Base-by-base conservation (phyloP, 2,329 filamentous ascomycete genomes). In the Penicillium sp. region DNA sequence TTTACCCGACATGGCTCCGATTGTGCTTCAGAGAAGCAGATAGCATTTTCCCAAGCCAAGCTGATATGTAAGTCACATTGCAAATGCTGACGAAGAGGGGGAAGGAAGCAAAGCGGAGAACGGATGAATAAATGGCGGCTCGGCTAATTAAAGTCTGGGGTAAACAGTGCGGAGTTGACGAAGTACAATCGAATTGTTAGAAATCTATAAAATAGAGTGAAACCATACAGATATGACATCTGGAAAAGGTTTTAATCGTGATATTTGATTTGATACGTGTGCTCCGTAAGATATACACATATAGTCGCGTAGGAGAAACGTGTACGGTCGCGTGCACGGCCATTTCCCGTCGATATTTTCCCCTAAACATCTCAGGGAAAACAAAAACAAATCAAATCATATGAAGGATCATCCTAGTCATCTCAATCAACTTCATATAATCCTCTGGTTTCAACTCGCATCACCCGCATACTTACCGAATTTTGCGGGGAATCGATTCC, bases 11-110 rank as follows among this genome's bases (percentile, higher is more conserved):
- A 72, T 72, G 55, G 58, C 61, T 68, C 66, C 65, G 60, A 57
- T 57, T 59, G 91, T 96, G 80, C 85, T 87, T 62, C 79, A 91
- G 47, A 82, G 40, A 21, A 44, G 33, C 16, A 19, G n/a, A 38
- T 25, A 36, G 34, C 31, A 53, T 43, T 50, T 53, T 29, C 25
- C 31, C 34, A 56, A 21, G 25, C 34, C 19, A 33, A n/a, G 19
- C 39, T 45, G 16, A 19, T 16, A 47, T 50, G 31, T 36, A 39
- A 50, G 36, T 38, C 38, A 40, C 27, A 41, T 51, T 50, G 54
- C 49, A 47, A 45, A 40, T 27, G 39, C n/a, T 55, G 5, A 36
- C 16, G 44, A 48, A 51, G 47, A 54, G 60, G 60, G 59, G 57
- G 6, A 8, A 27, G 45, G 36, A 40, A 55, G 43, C 40, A 45